Evolutionary conservation across 1,284 basidiomycete genomes (phyloP).

Genomic region (Ceratobasidium sp.): DNA sequence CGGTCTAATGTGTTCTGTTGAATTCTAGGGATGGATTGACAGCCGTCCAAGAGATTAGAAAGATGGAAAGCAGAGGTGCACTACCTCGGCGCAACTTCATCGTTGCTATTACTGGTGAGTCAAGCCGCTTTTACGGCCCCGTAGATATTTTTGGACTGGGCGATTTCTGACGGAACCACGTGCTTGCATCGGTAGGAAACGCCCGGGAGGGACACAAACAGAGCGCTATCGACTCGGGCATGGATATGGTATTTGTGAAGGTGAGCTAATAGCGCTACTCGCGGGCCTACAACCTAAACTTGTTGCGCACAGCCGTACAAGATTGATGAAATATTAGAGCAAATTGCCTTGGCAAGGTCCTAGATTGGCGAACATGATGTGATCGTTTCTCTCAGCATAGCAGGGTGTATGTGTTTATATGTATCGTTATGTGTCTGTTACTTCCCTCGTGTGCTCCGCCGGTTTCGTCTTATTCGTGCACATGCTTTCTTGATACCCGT

Average conservation of each 20-base stretch:
- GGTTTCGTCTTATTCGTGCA: neutral
- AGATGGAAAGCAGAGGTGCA: conserved; percentile 43
- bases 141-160: neutral
- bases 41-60: conserved; percentile 47
- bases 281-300: neutral
- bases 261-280: neutral
- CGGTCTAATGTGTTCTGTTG: neutral
- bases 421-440: conserved; percentile 21
- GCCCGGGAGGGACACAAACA: conserved; percentile 42
- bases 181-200: neutral
- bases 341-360: conserved; percentile 37
- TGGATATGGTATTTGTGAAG: conserved; percentile 45
- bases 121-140: neutral
- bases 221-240: conserved; percentile 44
- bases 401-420: conserved; percentile 10
- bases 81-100: conserved; percentile 43
- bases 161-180: neutral
- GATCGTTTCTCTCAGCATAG: neutral
- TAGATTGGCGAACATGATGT: conserved; percentile 5
- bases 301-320: conserved; percentile 43
- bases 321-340: conserved; percentile 44
- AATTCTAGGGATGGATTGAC: conserved; percentile 44
- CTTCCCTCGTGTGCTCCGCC: neutral
- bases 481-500: neutral
- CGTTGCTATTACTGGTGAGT: conserved; percentile 46